Evolutionary conservation across 257 asterid genomes (phyloP).

Genomic region (Osmanthus fragrans): DNA sequence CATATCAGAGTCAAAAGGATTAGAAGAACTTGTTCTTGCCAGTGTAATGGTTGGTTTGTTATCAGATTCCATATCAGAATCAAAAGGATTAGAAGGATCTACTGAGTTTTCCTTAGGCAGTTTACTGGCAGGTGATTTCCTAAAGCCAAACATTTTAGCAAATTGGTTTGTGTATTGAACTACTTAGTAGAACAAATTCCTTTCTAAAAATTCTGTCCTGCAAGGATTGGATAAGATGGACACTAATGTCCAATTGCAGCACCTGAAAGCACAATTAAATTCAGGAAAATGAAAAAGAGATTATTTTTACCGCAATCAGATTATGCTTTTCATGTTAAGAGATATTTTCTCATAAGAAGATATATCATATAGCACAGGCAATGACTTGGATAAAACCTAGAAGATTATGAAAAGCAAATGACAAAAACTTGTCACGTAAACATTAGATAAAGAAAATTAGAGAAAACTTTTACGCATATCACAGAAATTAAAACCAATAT

Average conservation of each 20-base stretch:
- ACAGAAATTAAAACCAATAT: too few relatives aligned
- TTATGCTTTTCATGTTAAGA: neutral
- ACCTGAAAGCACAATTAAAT: neutral
- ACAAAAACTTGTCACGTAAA: too few relatives aligned
- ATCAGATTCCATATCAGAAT: slow-evolving; percentile 13
- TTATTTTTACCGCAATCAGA: too few relatives aligned
- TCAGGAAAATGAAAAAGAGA: neutral
- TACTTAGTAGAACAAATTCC: neutral
- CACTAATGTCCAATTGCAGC: neutral
- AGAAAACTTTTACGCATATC: too few relatives aligned
- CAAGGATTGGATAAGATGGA: neutral
- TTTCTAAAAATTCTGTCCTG: neutral
- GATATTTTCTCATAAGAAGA: neutral
- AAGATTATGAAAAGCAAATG: too few relatives aligned
- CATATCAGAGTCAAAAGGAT: slow-evolving; percentile 27
- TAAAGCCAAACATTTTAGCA: slow-evolving; percentile 41
- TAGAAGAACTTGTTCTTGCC: slow-evolving; percentile 58
- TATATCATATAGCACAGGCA: neutral
- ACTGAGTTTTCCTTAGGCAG: slow-evolving; percentile 28
- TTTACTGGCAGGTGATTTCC: slow-evolving; percentile 24
- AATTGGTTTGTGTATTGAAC: neutral
- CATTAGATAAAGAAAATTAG: too few relatives aligned
- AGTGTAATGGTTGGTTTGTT: slow-evolving; percentile 21
- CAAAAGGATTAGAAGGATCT: slow-evolving; percentile 24
- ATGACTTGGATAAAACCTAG: neutral